Conservation (phyloP, 345 rosid genomes). For the Salix caprea region DNA sequence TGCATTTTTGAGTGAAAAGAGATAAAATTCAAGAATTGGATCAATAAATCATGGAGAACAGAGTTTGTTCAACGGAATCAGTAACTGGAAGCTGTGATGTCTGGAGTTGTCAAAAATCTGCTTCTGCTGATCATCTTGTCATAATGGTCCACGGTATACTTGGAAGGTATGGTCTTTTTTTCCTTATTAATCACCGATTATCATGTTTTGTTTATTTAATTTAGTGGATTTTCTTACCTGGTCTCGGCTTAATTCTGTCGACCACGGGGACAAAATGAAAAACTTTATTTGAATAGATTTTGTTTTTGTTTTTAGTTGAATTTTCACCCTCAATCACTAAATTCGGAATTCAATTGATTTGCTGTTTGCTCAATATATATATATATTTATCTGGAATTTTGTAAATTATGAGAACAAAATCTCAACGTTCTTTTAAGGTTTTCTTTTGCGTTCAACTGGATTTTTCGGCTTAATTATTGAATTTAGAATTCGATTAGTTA, state of each 20-base stretch:
- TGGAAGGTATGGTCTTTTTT: conserved; percentile 51
- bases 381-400: neutral
- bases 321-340: neutral
- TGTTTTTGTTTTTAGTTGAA: neutral
- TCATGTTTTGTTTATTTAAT: neutral
- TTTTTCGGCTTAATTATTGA: neutral
- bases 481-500: neutral
- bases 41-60: conserved; percentile 15
- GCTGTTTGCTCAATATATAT: neutral
- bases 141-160: conserved; percentile 94
- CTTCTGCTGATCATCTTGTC: conserved; percentile 88
- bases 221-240: neutral
- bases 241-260: neutral
- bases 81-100: conserved; percentile 64
- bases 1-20: neutral
- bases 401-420: neutral
- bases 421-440: neutral
- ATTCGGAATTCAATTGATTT: neutral
- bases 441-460: neutral
- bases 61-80: conserved; percentile 63
- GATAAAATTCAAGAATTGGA: neutral
- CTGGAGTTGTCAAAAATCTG: conserved; percentile 60
- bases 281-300: neutral
- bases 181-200: neutral
- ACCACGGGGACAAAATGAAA: neutral